Conservation (phyloP, 345 rosid species). For the Camelina sativa region DNA sequence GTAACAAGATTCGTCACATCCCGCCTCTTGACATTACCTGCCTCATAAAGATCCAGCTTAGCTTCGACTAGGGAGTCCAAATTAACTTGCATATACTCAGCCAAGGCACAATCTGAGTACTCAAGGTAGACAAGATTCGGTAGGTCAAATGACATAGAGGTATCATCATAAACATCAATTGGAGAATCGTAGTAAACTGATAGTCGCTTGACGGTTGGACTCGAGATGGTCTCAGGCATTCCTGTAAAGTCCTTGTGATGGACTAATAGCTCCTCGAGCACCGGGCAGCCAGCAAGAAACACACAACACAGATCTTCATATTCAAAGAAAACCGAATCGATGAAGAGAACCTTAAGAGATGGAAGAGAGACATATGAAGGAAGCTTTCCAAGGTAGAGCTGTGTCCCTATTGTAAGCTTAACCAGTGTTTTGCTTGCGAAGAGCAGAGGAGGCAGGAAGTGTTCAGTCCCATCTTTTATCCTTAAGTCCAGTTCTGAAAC, state of each 20-base stretch:
- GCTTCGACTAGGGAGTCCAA: slow-evolving; percentile 11
- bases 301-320: neutral
- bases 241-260: neutral
- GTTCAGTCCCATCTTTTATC: neutral
- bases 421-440: slow-evolving; percentile 14
- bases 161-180: neutral
- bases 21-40: neutral
- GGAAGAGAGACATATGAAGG: slow-evolving; percentile 13
- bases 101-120: neutral
- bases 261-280: slow-evolving; percentile 14
- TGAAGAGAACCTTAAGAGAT: slow-evolving; percentile 23
- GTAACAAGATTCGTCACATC: neutral
- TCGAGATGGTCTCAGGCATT: neutral
- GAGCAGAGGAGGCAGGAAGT: neutral
- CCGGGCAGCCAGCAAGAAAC: slow-evolving; percentile 29
- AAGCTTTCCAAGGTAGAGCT: neutral
- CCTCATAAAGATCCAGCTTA: neutral
- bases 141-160: neutral
- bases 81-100: neutral
- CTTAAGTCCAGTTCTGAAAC: neutral
- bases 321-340: neutral
- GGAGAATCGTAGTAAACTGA: neutral
- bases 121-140: slow-evolving; percentile 9
- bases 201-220: slow-evolving; percentile 14
- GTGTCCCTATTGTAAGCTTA: slow-evolving; percentile 19